Evolutionary conservation across 2,329 filamentous ascomycete genomes (phyloP).

Genomic region (Emydomyces testavorans): DNA sequence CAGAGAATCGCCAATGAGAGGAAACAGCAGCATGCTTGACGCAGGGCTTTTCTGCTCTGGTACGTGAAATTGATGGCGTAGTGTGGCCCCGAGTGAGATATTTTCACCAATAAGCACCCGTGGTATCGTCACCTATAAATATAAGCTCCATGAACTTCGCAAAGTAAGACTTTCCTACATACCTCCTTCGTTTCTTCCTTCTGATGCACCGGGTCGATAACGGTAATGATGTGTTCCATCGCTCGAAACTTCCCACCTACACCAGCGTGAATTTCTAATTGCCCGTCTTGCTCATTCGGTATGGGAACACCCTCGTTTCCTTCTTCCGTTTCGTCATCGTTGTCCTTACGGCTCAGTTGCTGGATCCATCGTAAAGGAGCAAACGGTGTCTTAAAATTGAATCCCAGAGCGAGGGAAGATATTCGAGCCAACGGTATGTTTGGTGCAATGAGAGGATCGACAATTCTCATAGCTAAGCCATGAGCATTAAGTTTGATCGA

Average conservation of each 20-base stretch:
- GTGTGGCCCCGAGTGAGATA: conserved; percentile 26
- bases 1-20: conserved; percentile 25
- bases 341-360: conserved; percentile 11
- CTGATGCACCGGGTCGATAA: conserved; percentile 22
- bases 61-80: conserved; percentile 24
- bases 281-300: conserved; percentile 16
- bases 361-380: conserved; percentile 20
- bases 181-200: conserved; percentile 22
- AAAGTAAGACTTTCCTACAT: conserved; percentile 12
- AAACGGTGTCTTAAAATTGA: conserved; percentile 28
- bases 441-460: conserved; percentile 24
- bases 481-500: conserved; percentile 27
- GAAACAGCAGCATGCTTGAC: conserved; percentile 16
- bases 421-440: conserved; percentile 22
- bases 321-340: conserved; percentile 9
- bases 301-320: conserved; percentile 9
- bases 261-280: conserved; percentile 26
- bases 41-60: conserved; percentile 21
- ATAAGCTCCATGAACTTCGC: not conserved
- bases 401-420: conserved; percentile 24
- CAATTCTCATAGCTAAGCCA: conserved; percentile 24
- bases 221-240: conserved; percentile 18
- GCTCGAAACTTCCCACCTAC: conserved; percentile 25
- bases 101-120: conserved; percentile 21
- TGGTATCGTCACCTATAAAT: conserved; percentile 24